Conservation (phyloP, 2,329 filamentous ascomycete species). For the Ophiocordyceps sinensis region DNA sequence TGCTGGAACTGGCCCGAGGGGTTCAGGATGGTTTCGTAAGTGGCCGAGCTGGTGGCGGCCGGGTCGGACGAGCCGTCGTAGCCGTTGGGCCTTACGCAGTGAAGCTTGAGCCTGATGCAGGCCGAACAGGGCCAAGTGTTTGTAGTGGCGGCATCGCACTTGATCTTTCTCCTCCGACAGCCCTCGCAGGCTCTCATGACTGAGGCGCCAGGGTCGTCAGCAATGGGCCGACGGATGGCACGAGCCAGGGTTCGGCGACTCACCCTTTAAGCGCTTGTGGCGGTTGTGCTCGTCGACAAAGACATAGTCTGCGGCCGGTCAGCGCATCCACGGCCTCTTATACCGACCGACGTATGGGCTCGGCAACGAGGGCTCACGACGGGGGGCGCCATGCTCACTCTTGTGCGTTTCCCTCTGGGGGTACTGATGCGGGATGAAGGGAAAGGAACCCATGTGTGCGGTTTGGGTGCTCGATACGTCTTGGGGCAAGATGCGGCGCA, state of each 20-base stretch:
- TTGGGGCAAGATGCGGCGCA: conserved; percentile 50
- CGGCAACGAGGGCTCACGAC: conserved; percentile 3
- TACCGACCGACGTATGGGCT: no score
- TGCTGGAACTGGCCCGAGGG: conserved; percentile 27
- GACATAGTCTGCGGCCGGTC: conserved; percentile 65
- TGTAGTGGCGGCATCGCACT: conserved; percentile 92
- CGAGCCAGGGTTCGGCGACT: neutral
- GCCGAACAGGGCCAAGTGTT: conserved; percentile 97
- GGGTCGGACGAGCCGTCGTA: conserved; percentile 35
- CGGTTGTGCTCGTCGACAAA: conserved; percentile 98
- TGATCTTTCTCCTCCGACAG: conserved; percentile 89
- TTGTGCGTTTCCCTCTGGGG: conserved; percentile 61
- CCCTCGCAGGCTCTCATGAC: conserved; percentile 97
- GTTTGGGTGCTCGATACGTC: conserved; percentile 34
- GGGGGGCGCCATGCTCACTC: conserved; percentile 59
- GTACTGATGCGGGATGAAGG: conserved; percentile 51
- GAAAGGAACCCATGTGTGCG: conserved; percentile 50
- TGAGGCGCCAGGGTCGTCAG: conserved; percentile 18
- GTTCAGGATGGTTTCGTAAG: conserved; percentile 17
- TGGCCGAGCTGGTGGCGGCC: conserved; percentile 15
- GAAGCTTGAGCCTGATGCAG: conserved; percentile 80
- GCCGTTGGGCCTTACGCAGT: conserved; percentile 80
- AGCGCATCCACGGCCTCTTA: no score
- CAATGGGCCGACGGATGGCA: neutral
- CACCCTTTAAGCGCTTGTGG: conserved; percentile 92